Evolutionary conservation across 1,284 basidiomycete genomes (phyloP).

Genomic region (Singerocomus inundabilis): DNA sequence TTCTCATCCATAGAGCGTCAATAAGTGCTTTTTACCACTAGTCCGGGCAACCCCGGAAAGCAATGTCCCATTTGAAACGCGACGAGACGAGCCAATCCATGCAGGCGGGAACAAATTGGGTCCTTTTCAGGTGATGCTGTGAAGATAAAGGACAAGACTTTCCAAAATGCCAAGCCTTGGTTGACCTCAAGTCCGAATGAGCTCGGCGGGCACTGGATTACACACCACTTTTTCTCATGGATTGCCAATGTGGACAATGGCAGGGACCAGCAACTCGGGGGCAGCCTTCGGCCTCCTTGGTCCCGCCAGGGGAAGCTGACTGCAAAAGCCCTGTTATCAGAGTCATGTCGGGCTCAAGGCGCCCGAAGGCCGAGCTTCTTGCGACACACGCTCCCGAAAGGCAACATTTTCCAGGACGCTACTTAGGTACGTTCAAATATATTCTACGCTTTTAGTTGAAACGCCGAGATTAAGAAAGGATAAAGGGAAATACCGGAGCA

Average conservation of each 20-base stretch:
- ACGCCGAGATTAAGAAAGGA: not conserved
- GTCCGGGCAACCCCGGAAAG: not conserved
- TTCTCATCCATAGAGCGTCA: slow-evolving; percentile 6
- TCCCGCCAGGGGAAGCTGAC: too few species aligned
- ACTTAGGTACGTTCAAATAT: not conserved
- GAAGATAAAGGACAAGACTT: not conserved
- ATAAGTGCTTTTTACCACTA: not conserved
- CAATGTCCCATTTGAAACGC: slow-evolving; percentile 6
- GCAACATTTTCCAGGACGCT: not conserved
- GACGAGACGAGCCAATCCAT: not conserved
- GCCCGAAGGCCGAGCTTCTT: too few species aligned
- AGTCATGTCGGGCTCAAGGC: too few species aligned
- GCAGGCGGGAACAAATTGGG: not conserved
- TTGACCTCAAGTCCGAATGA: too few species aligned
- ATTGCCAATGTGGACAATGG: not conserved
- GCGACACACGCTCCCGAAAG: not conserved
- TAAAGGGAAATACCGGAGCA: too few species aligned
- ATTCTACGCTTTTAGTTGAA: not conserved
- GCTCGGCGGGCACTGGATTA: not conserved
- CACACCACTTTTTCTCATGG: slow-evolving; percentile 9
- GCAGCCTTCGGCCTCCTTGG: too few species aligned
- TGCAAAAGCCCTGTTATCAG: not conserved
- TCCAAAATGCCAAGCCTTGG: not conserved
- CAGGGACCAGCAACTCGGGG: not conserved
- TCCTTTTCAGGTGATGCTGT: not conserved